Base-by-base conservation (phyloP, 306 rosid species). In the Heteromeles arbutifolia region DNA sequence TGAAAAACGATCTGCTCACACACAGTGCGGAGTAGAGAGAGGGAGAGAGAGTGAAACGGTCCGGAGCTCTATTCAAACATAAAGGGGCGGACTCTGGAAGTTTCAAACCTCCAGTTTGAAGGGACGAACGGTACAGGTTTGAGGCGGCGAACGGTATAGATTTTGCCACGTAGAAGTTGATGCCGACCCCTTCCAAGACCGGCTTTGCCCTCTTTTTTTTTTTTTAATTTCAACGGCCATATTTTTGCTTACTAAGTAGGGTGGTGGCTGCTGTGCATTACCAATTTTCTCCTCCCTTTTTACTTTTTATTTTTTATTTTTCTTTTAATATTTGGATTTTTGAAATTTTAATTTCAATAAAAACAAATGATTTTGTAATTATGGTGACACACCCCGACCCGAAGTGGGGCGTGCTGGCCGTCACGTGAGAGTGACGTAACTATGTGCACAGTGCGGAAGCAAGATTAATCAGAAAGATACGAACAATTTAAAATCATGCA, bases 1-100 rank as follows among this genome's bases (percentile, higher is more conserved):
- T 31, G 73, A 68, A 70, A 64, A 37, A 22, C 19, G 74, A 88
- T 79, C 87, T 83, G 82, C 67, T 44, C 56, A 39, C 65, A 39
- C 65, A 58, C 2, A 82, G 70, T 64, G 67, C 34, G 67, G 76
- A 26, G 32, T 25, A 56, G 75, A 56, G 32, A 72, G 72, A 65
- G 72, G 24, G 65, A 50, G 77, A 41, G 57, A 22, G 75, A 62
- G 72, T 22, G 79, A 83, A 90, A 90, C 86, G 86, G 89, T 83
- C 78, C 48, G 66, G 70, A 75, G 76, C 82, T 83, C 67, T 84
- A 80, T 91, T 93, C 98, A 93, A 93, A 93, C 84, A 67, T 74
- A 78, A 79, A 87, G 88, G 72, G 94, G 97, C 92, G 98, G 91
- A 82, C 80, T 45, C 50, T 2, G 59, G 57, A 69, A 77, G 74